Evolutionary conservation across 805 yeast species (phyloP).

Genomic region (Torulaspora franciscae): DNA sequence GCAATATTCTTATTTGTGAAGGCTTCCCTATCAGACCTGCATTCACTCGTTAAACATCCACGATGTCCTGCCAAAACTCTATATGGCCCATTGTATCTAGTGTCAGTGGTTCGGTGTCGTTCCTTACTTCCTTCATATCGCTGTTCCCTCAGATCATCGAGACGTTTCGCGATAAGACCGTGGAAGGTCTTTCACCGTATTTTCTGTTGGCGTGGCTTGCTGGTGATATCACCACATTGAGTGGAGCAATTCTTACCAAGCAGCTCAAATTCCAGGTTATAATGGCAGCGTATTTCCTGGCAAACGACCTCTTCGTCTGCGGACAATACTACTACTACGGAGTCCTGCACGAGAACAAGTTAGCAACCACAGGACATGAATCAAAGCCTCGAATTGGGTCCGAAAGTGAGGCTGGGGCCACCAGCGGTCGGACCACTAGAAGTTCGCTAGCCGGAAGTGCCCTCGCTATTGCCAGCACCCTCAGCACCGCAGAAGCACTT

Average conservation of each 20-base stretch:
- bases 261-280: slow-evolving; percentile 79
- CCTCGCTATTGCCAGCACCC: slow-evolving; percentile 10
- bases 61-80: slow-evolving; percentile 13
- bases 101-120: slow-evolving; percentile 43
- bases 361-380: slow-evolving; percentile 36
- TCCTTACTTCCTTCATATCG: slow-evolving; percentile 43
- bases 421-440: slow-evolving; percentile 1
- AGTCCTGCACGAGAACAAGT: slow-evolving; percentile 28
- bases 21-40: neutral
- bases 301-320: slow-evolving; percentile 62
- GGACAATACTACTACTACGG: slow-evolving; percentile 71
- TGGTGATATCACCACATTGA: slow-evolving; percentile 46
- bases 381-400: slow-evolving; percentile 21
- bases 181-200: slow-evolving; percentile 54
- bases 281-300: slow-evolving; percentile 66
- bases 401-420: neutral
- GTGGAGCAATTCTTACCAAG: slow-evolving; percentile 70
- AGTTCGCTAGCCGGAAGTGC: slow-evolving; percentile 3
- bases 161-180: slow-evolving; percentile 52
- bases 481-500: slow-evolving; percentile 15
- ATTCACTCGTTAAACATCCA: neutral
- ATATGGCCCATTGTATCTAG: slow-evolving; percentile 33
- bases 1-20: neutral
- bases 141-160: slow-evolving; percentile 55
- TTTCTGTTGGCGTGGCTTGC: slow-evolving; percentile 44